phyloP scores from a whole-genome alignment of 306 rosid species.

The Vachellia collinsii region DNA sequence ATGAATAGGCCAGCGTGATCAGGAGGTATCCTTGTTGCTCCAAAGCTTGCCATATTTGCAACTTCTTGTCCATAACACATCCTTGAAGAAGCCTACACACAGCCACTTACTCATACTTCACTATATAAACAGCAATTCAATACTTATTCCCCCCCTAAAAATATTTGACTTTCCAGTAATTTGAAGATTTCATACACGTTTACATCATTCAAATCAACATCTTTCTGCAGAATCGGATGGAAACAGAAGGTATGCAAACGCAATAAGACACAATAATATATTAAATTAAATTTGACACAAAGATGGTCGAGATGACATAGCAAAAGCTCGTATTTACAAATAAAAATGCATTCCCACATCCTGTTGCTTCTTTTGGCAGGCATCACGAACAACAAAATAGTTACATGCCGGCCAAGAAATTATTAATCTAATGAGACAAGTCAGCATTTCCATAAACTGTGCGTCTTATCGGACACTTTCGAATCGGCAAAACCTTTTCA shows the following conservation, averaged over 20 bases:
- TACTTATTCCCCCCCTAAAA: constrained; percentile 26
- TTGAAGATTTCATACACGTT: neutral
- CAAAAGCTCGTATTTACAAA: neutral
- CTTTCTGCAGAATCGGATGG: constrained; percentile 13
- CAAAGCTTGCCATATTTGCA: constrained; percentile 57
- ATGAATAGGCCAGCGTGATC: constrained; percentile 51
- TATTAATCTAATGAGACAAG: neutral
- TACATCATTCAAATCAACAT: constrained; percentile 30
- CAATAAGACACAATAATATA: constrained; percentile 20
- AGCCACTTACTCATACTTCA: constrained; percentile 54
- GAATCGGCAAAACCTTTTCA: constrained; percentile 2
- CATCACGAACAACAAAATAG: neutral
- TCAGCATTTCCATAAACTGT: neutral
- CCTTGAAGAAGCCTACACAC: constrained; percentile 61
- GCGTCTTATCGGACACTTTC: neutral
- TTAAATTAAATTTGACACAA: neutral
- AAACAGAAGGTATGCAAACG: constrained; percentile 4
- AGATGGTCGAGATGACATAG: neutral
- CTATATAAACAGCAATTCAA: constrained; percentile 41
- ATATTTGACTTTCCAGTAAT: constrained; percentile 18
- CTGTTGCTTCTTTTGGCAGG: neutral
- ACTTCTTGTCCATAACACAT: constrained; percentile 57
- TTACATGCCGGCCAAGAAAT: neutral
- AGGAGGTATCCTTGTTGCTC: constrained; percentile 46
- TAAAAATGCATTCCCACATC: neutral